These are phyloP conservation scores for Zygosaccharomyces pseudorouxii DNA, from an alignment of 805 yeast species.

Conservation along the genomic window DNA sequence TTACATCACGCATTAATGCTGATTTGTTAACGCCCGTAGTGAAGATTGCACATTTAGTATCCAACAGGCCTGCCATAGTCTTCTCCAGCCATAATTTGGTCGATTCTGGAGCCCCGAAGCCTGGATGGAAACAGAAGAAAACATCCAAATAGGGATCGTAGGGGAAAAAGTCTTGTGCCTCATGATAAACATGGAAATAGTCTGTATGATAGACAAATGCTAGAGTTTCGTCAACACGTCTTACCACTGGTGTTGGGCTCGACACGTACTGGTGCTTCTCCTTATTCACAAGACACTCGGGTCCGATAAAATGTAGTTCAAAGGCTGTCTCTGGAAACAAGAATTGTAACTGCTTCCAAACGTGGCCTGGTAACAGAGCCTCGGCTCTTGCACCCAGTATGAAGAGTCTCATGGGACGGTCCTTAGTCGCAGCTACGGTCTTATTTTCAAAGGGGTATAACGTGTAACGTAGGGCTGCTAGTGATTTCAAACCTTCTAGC, in stretches of 20 bases:
- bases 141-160: constrained; percentile 94
- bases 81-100: constrained; percentile 86
- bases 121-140: constrained; percentile 94
- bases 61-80: constrained; percentile 79
- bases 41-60: constrained; percentile 88
- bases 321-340: constrained; percentile 77
- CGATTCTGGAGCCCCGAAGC: constrained; percentile 77
- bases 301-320: constrained; percentile 91
- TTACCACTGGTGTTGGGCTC: constrained; percentile 60
- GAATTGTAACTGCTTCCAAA: constrained; percentile 89
- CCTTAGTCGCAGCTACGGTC: constrained; percentile 50
- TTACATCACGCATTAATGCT: constrained; percentile 66
- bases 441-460: constrained; percentile 56
- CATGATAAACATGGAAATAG: constrained; percentile 86
- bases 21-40: constrained; percentile 83
- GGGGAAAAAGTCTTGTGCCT: constrained; percentile 92
- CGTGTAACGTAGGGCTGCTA: constrained; percentile 89
- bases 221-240: constrained; percentile 68
- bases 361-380: constrained; percentile 87
- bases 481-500: constrained; percentile 86
- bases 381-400: constrained; percentile 90
- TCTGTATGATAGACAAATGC: constrained; percentile 80
- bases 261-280: constrained; percentile 57
- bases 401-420: constrained; percentile 85
- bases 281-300: constrained; percentile 79